Conservation (phyloP, 805 yeast species). For the Lipomyces anomalus region DNA sequence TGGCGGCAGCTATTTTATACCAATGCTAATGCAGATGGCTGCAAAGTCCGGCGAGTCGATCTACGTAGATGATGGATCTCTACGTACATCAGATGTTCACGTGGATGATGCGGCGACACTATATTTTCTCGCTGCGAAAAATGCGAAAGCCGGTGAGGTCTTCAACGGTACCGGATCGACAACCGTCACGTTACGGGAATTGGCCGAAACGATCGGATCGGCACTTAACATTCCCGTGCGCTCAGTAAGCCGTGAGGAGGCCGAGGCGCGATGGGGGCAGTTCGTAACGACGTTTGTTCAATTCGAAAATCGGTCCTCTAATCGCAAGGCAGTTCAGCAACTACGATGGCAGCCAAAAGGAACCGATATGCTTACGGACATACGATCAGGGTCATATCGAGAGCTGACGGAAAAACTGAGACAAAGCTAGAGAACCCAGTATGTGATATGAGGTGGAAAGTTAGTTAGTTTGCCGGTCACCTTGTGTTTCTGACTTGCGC, state of each 20-base stretch:
- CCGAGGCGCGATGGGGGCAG: constrained; percentile 6
- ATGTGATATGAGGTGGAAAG: too few species aligned
- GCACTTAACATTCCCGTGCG: constrained; percentile 2
- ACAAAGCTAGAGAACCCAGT: constrained; percentile 1
- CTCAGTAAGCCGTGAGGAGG: constrained; percentile 6
- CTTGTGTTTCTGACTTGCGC: too few species aligned
- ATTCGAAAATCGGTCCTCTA: constrained; percentile 5
- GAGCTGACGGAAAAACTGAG: constrained; percentile 1
- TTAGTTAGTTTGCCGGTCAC: too few species aligned
- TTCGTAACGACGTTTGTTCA: constrained; percentile 2
- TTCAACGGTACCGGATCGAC: constrained; percentile 31
- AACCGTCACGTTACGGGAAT: constrained; percentile 26
- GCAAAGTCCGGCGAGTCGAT: constrained; percentile 31
- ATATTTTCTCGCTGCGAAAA: constrained; percentile 30
- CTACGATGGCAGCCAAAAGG: constrained; percentile 7
- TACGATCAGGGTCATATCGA: constrained; percentile 3
- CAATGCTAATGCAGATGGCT: constrained; percentile 27
- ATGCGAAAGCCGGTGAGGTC: constrained; percentile 28
- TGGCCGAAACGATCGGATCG: constrained; percentile 30
- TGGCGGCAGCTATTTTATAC: constrained; percentile 7
- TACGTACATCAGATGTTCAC: constrained; percentile 34
- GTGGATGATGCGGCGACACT: constrained; percentile 34
- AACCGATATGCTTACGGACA: constrained; percentile 2
- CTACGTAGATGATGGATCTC: constrained; percentile 36
- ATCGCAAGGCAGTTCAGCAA: constrained; percentile 8